Base-by-base conservation (phyloP, 345 rosid genomes). In the Pistacia integerrima region DNA sequence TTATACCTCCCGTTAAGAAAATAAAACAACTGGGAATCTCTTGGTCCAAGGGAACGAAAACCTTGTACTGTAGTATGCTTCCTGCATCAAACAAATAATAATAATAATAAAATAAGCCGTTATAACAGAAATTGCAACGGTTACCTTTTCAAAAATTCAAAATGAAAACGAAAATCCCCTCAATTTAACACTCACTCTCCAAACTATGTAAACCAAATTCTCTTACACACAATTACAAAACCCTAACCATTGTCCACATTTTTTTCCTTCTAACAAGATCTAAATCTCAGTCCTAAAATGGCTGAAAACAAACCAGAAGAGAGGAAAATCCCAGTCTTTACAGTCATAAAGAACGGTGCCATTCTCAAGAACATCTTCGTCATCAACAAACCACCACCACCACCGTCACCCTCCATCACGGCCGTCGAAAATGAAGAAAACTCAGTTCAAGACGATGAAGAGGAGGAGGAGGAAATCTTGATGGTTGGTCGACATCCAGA, bases 321-420 rank as follows among this genome's bases (percentile, higher is more conserved):
- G 78, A 84, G 78, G 64, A 84, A 77, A 85, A 89, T 96, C 25
- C 99, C 98, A 0, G 93, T 96, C 16, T 88, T 93, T 79, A 90
- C 91, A 1, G 98, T 93, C 4, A 76, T 87, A 12, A 93, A 92
- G 83, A 92, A 90, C 82, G 92, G 93, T 18, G 84, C 91, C 16
- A 86, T 93, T 77, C 92, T 95, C 85, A 90, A 93, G 88, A 92
- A 95, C 87, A 89, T 95, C 48, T 93, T 90, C 83, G 83, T 95
- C 80, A 79, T 92, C 84, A 22, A 22, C 22, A 22, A 22, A 22
- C 22, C 22, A 22, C 22, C 22, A 22, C 22, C 22, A 22, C 22
- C 78, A 44, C 28, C 67, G 10, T 41, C 11, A 16, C 20, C 78
- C 8, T 35, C 75, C n/a, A 67, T 81, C 22, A 46, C 80, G 41